Conservation (phyloP, 2,329 filamentous ascomycete species). For the Chalaropsis ovoidea region DNA sequence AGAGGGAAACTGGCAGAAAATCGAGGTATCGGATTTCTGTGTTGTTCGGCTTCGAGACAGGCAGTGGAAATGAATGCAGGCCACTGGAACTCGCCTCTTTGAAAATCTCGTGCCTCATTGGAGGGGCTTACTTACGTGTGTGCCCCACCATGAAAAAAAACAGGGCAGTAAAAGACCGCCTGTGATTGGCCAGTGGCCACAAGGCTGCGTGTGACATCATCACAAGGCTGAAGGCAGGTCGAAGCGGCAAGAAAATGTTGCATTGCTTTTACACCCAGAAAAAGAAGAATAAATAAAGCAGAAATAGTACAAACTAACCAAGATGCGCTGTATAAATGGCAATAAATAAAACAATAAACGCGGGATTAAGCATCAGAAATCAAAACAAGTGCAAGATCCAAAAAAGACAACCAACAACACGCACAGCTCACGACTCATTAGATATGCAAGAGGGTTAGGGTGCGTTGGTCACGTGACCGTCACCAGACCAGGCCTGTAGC, state of each 20-base stretch:
- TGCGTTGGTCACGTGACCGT: background rate
- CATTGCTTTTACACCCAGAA: conserved; percentile 17
- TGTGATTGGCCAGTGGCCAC: background rate
- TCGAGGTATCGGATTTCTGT: too few species aligned
- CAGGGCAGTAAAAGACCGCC: conserved; percentile 10
- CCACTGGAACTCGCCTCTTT: too few species aligned
- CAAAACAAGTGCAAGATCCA: background rate
- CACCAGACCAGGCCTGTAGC: background rate
- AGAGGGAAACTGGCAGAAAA: too few species aligned
- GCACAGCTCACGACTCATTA: conserved; percentile 17
- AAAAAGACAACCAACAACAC: background rate
- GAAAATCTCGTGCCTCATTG: background rate
- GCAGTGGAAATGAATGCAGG: background rate
- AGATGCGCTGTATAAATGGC: conserved; percentile 22
- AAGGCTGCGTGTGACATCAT: conserved; percentile 6
- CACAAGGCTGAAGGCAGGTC: background rate
- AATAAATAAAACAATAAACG: conserved; percentile 16
- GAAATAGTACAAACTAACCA: conserved; percentile 17
- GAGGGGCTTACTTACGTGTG: background rate
- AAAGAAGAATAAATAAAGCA: conserved; percentile 15
- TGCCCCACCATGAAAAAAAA: conserved; percentile 7
- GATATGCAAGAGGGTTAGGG: conserved; percentile 12
- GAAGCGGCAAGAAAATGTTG: conserved; percentile 5
- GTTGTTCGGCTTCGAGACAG: too few species aligned
- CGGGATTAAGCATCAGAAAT: background rate